Conservation (phyloP, 805 yeast genomes). For the Metschnikowia amazonensis region DNA sequence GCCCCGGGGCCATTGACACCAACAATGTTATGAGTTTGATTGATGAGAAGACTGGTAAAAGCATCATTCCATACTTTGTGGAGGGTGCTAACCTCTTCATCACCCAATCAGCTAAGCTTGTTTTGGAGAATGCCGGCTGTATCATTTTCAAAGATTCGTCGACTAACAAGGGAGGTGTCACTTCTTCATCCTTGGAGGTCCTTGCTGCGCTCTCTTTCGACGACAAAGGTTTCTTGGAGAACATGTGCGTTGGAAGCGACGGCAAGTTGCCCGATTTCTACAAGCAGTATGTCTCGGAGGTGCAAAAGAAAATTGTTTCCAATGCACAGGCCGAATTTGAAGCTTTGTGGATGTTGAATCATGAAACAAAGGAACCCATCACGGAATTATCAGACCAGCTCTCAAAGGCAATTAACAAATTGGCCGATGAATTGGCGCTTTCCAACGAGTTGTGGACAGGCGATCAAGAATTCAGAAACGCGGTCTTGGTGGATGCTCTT, state of each 20-base stretch:
- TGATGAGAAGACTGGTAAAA: conserved; percentile 70
- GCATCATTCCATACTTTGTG: conserved; percentile 80
- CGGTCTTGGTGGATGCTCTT: conserved; percentile 69
- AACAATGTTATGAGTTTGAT: conserved; percentile 72
- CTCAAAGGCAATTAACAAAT: conserved; percentile 76
- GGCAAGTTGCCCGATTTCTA: conserved; percentile 67
- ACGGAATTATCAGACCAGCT: conserved; percentile 76
- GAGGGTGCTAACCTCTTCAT: conserved; percentile 97
- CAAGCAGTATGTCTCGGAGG: conserved; percentile 77
- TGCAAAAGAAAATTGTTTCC: conserved; percentile 65
- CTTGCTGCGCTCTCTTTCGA: conserved; percentile 89
- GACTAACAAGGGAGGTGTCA: conserved; percentile 97
- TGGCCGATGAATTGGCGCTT: conserved; percentile 79
- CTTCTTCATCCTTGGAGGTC: conserved; percentile 93
- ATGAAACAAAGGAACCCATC: conserved; percentile 58
- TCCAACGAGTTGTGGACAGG: conserved; percentile 82
- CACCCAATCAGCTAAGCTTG: conserved; percentile 88
- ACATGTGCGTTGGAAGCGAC: conserved; percentile 70
- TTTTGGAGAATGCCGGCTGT: conserved; percentile 82
- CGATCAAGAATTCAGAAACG: conserved; percentile 72
- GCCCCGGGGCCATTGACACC: conserved; percentile 93
- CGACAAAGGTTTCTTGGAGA: conserved; percentile 71
- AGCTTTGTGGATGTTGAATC: conserved; percentile 76
- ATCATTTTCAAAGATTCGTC: conserved; percentile 92
- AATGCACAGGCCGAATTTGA: conserved; percentile 87